Conservation (phyloP, 2,329 filamentous ascomycete genomes). For the Annulohypoxylon truncatum region DNA sequence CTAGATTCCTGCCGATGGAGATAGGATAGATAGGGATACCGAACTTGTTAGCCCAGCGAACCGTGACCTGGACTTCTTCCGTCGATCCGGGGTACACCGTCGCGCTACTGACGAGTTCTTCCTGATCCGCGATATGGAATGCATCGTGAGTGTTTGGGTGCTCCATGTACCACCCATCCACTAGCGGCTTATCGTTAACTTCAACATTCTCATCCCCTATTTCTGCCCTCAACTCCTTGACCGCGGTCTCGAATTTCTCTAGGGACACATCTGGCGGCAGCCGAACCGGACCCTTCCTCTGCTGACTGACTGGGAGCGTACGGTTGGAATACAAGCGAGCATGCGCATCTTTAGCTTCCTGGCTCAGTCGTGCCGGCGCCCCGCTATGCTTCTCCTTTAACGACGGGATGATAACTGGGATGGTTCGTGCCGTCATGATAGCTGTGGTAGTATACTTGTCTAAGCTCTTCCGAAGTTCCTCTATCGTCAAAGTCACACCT, state of each 20-base stretch:
- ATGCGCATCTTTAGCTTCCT: slow-evolving; percentile 41
- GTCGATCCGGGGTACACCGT: slow-evolving; percentile 57
- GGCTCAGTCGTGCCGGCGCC: slow-evolving; percentile 40
- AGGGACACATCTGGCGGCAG: slow-evolving; percentile 46
- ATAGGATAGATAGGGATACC: slow-evolving; percentile 53
- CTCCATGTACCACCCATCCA: slow-evolving; percentile 49
- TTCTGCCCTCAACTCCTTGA: slow-evolving; percentile 47
- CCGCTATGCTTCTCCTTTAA: slow-evolving; percentile 46
- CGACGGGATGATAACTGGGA: slow-evolving; percentile 27
- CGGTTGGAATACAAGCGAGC: slow-evolving; percentile 41
- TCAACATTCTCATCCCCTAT: slow-evolving; percentile 44
- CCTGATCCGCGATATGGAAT: slow-evolving; percentile 50
- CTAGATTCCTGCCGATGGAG: slow-evolving; percentile 55
- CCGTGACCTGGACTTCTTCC: slow-evolving; percentile 45
- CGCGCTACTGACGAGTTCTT: slow-evolving; percentile 57
- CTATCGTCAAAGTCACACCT: background rate
- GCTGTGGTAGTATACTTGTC: background rate
- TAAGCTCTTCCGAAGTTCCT: background rate
- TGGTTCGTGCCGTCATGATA: slow-evolving; percentile 21
- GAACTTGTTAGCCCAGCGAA: slow-evolving; percentile 50
- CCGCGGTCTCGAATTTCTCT: slow-evolving; percentile 45
- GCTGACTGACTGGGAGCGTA: slow-evolving; percentile 39
- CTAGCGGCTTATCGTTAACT: slow-evolving; percentile 35
- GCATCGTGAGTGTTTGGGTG: slow-evolving; percentile 42
- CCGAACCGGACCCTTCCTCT: slow-evolving; percentile 39